Conservation (phyloP, 2,329 filamentous ascomycete genomes). For the Fusarium lyarnte region DNA sequence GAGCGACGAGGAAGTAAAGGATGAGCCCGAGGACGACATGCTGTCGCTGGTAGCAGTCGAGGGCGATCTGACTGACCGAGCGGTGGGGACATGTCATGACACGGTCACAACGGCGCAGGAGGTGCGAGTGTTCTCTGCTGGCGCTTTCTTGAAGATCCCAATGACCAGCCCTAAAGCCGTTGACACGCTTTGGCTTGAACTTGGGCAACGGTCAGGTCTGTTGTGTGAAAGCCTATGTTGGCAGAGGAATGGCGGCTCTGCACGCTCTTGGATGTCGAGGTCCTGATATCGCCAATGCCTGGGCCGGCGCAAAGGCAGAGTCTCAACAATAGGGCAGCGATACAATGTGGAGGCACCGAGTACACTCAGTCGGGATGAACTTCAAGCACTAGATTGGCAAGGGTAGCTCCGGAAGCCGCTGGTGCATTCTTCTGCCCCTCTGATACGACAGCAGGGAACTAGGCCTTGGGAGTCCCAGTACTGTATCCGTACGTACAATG, state of each 20-base stretch:
- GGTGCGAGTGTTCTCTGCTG: slow-evolving; percentile 34
- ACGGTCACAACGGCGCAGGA: slow-evolving; percentile 39
- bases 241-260: slow-evolving; percentile 5
- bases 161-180: slow-evolving; percentile 25
- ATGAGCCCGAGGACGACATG: slow-evolving; percentile 61
- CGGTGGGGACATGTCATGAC: slow-evolving; percentile 46
- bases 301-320: slow-evolving; percentile 23
- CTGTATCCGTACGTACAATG: neutral
- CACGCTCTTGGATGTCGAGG: slow-evolving; percentile 14
- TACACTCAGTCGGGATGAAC: slow-evolving; percentile 26
- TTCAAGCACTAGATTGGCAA: slow-evolving; percentile 25
- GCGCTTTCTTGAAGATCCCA: slow-evolving; percentile 36
- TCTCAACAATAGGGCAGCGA: slow-evolving; percentile 17
- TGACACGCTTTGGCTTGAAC: slow-evolving; percentile 20
- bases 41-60: slow-evolving; percentile 43
- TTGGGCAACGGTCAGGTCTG: neutral
- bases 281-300: slow-evolving; percentile 21
- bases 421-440: slow-evolving; percentile 23
- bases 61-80: slow-evolving; percentile 44
- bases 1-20: slow-evolving; percentile 58
- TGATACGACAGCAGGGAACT: slow-evolving; percentile 19
- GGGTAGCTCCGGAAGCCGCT: slow-evolving; percentile 26
- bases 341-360: slow-evolving; percentile 31
- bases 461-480: slow-evolving; percentile 16
- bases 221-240: slow-evolving; percentile 9